Conservation (phyloP, 169 alveolate genomes). For the Amoebophrya sp. region DNA sequence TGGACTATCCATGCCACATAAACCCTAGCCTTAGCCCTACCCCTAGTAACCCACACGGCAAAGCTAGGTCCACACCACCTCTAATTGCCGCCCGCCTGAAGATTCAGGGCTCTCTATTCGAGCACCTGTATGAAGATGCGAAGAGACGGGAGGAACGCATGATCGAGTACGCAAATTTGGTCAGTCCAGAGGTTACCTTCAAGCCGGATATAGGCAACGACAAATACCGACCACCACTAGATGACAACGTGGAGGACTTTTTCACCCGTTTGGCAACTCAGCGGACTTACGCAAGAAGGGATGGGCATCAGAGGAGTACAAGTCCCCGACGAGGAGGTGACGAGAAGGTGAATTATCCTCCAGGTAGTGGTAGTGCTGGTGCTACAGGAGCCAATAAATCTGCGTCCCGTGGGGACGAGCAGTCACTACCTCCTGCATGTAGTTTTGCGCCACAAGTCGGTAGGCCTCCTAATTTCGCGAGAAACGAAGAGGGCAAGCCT, state of each 20-base stretch:
- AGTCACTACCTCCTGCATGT: background rate
- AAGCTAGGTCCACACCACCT: no score
- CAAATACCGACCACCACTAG: background rate
- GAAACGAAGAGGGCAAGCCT: background rate
- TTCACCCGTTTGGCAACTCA: background rate
- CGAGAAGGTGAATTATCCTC: no score
- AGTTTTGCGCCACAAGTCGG: background rate
- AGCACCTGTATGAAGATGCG: slow-evolving; percentile 6
- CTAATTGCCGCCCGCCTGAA: no score
- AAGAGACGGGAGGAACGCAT: slow-evolving; percentile 13
- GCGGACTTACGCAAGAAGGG: no score
- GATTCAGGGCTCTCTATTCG: background rate
- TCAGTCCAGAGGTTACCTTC: background rate
- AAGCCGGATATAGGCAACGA: background rate
- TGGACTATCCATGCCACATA: no score
- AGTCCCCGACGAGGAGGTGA: no score
- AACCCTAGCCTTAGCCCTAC: no score
- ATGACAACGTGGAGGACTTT: background rate
- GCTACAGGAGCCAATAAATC: no score
- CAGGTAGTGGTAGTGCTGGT: no score
- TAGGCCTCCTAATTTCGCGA: background rate
- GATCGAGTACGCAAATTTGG: background rate
- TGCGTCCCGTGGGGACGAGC: no score
- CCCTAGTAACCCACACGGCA: no score
- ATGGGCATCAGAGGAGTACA: no score